phyloP scores from a whole-genome alignment of 208 protist species.

The Leishmania aethiopica region DNA sequence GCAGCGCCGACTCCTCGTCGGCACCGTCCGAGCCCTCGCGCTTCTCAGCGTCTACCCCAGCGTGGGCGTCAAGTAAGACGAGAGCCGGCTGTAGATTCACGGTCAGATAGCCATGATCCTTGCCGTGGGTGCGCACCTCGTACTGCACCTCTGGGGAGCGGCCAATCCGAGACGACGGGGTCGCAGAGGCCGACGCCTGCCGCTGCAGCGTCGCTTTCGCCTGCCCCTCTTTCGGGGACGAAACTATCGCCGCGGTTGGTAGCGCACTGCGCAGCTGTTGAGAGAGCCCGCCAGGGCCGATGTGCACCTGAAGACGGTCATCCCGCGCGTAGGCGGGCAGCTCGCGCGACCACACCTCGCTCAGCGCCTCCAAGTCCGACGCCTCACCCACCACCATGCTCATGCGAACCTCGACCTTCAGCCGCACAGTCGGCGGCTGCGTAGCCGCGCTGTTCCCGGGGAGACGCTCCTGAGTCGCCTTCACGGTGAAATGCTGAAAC shows the following conservation, averaged over 20 bases:
- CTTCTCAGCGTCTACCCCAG: background rate
- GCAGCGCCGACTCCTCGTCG: background rate
- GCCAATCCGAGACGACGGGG: background rate
- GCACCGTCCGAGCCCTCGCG: background rate
- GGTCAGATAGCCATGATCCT: slow-evolving; percentile 47
- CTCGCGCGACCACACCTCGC: slow-evolving; percentile 27
- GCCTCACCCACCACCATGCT: slow-evolving; percentile 45
- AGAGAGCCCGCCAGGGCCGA: slow-evolving; percentile 42
- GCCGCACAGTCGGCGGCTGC: slow-evolving; percentile 24
- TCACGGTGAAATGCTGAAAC: slow-evolving; percentile 75
- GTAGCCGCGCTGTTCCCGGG: slow-evolving; percentile 6
- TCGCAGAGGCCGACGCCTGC: background rate
- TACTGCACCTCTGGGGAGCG: slow-evolving; percentile 47
- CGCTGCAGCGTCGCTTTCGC: background rate
- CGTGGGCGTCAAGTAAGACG: slow-evolving; percentile 17
- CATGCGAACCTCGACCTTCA: slow-evolving; percentile 57
- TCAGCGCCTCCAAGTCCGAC: slow-evolving; percentile 33
- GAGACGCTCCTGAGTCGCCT: slow-evolving; percentile 24
- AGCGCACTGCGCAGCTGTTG: slow-evolving; percentile 18
- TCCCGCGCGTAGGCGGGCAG: slow-evolving; percentile 20
- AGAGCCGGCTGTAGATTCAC: slow-evolving; percentile 33
- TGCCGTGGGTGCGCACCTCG: slow-evolving; percentile 35
- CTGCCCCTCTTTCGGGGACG: background rate
- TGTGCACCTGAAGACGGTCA: slow-evolving; percentile 23
- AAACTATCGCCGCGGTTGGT: slow-evolving; percentile 5